These are phyloP conservation scores for Microdochium bolleyi DNA, from an alignment of 2,329 filamentous ascomycete species.

Conservation along the genomic window DNA sequence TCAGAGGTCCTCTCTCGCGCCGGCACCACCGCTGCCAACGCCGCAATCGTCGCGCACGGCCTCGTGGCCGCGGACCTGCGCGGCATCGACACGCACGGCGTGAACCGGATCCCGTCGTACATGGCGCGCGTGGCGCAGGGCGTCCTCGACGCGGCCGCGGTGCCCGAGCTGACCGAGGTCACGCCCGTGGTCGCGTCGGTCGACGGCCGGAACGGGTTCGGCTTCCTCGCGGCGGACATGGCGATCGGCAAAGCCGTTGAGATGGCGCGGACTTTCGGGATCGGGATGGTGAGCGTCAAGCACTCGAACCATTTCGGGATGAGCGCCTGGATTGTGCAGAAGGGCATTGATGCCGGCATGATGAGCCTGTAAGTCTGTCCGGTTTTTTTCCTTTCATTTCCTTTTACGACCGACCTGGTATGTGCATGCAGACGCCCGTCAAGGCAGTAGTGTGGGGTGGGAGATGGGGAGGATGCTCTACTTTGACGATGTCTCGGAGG, in stretches of 20 bases:
- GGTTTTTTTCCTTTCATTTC: not conserved
- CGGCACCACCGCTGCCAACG: slow-evolving; percentile 49
- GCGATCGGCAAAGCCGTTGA: slow-evolving; percentile 62
- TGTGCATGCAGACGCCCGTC: not conserved
- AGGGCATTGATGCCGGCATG: slow-evolving; percentile 64
- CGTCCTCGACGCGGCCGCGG: slow-evolving; percentile 54
- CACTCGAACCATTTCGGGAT: slow-evolving; percentile 81
- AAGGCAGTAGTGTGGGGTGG: not conserved
- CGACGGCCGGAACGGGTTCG: slow-evolving; percentile 64
- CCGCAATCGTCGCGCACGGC: slow-evolving; percentile 55
- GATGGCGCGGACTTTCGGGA: slow-evolving; percentile 57
- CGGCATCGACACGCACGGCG: slow-evolving; percentile 72
- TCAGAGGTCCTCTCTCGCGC: slow-evolving; percentile 50
- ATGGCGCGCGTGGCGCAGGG: slow-evolving; percentile 64
- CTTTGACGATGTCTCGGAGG: no score
- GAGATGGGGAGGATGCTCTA: no score
- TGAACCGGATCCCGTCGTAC: slow-evolving; percentile 73
- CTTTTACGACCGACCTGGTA: not conserved
- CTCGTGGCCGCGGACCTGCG: slow-evolving; percentile 69
- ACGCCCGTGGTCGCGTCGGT: slow-evolving; percentile 67
- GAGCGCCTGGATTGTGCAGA: slow-evolving; percentile 72
- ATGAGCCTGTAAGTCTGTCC: slow-evolving; percentile 40
- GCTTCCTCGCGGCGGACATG: slow-evolving; percentile 60
- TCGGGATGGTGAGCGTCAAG: slow-evolving; percentile 69
- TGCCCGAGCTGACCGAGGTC: slow-evolving; percentile 48